Base-by-base conservation (phyloP, 192 early-diverging fungal genomes). In the Coemansia sp. region DNA sequence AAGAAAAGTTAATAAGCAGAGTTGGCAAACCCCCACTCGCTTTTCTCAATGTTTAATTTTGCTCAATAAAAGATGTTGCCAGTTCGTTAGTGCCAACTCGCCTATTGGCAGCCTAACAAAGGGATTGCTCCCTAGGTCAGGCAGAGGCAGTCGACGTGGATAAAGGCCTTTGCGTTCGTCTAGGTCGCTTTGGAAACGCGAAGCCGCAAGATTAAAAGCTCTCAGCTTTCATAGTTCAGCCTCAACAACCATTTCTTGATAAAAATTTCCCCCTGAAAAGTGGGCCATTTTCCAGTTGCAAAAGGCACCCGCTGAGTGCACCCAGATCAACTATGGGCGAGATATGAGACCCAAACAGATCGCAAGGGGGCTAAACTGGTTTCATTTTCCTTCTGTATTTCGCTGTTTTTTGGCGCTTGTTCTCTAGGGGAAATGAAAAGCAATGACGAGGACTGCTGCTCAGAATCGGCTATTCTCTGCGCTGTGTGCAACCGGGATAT, bases 201-300 rank as follows among this genome's bases (percentile, higher is more conserved):
- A 55, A 62, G 67, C 73, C 67, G 73, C 73, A 75, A 75, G 73
- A 75, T 45, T n/a, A 59, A 43, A 33, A 74, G 40, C 63, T 69
- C 74, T 70, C 74, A 61, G 65, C 56, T 60, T 65, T 63, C 66
- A 31, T 62, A 31, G 45, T 45, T 53, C 20, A 65, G 67, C 59
- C 74, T 45, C 55, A 42, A 24, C 68, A 70, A 76, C 74, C 74
- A 62, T 36, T 26, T 64, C 18, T 66, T 63, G 37, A 53, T 70
- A 65, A 40, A 24, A n/a, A n/a, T 59, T 35, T 43, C 31, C 11
- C 43, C 35, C 11, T 8, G 4, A n/a, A 31, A 24, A 33, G 28
- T 53, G 9, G 34, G 63, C 46, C 28, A 28, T 26, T 26, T 13
- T 20, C 26, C 63, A 31, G 21, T 3, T 10, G 46, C 1, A 18